Evolutionary conservation across 2,329 filamentous ascomycete species (phyloP).

Genomic region (Metarhizium album): DNA sequence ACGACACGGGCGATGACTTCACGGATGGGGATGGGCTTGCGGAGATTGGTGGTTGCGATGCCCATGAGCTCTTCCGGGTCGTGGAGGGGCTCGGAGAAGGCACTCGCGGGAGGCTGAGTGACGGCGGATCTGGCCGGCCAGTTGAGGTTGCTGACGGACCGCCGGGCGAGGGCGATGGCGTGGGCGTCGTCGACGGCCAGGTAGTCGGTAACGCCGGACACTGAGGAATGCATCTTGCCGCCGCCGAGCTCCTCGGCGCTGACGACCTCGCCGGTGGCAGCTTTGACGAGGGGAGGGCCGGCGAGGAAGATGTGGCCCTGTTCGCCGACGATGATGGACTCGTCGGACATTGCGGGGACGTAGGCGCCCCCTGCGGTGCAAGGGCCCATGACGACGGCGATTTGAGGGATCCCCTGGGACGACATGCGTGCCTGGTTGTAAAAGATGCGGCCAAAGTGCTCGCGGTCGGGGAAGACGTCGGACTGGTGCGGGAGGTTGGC

Average conservation of each 20-base stretch:
- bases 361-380: constrained; percentile 95
- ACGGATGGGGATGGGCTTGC: constrained; percentile 73
- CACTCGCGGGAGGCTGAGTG: constrained; percentile 22
- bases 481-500: constrained; percentile 92
- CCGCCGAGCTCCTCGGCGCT: constrained; percentile 85
- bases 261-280: constrained; percentile 87
- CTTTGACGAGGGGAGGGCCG: constrained; percentile 88
- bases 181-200: constrained; percentile 91
- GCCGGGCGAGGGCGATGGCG: constrained; percentile 72
- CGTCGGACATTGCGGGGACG: constrained; percentile 94
- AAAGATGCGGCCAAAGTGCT: constrained; percentile 96
- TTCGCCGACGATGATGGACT: constrained; percentile 90
- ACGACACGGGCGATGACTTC: constrained; percentile 91
- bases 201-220: constrained; percentile 92
- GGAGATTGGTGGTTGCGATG: constrained; percentile 82
- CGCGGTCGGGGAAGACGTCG: constrained; percentile 87
- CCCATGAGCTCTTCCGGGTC: constrained; percentile 70
- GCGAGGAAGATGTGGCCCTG: constrained; percentile 98
- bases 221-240: constrained; percentile 77
- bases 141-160: constrained; percentile 82
- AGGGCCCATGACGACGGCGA: constrained; percentile 92
- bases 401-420: constrained; percentile 76
- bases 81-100: constrained; percentile 68
- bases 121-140: constrained; percentile 46
- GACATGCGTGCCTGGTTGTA: constrained; percentile 97